Base-by-base conservation (phyloP, 768 basidiomycete genomes). In the Chalciporus sphaerocephalus region DNA sequence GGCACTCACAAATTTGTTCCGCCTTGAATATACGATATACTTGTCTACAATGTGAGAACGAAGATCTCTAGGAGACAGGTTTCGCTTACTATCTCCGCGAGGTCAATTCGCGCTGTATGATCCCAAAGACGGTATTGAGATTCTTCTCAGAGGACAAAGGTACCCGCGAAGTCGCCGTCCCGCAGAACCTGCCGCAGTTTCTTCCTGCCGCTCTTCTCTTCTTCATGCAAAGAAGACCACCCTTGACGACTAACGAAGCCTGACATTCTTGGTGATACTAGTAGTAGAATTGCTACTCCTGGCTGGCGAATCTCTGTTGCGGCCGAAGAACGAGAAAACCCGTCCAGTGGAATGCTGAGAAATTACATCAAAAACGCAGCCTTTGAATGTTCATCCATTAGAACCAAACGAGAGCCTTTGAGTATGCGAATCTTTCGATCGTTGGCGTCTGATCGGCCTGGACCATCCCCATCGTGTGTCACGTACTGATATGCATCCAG, bases 401-500 rank as follows among this genome's bases (percentile, higher is more conserved):
- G 62, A 16, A 68, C 71, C 20, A 82, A 66, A 48, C 58, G 68
- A n/a, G 74, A 71, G 13, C 74, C 73, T 54, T 70, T 72, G 42
- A 81, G 58, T 17, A 76, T 46, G 47, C 76, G 69, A 48, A 74
- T 64, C 54, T 76, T 75, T 48, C 46, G 48, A 56, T 64, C 54
- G 35, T 52, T 55, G 45, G 49, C 57, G 44, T 47, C 52, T 48
- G 60, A 63, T 60, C 50, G 60, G 46, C 55, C 47, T 33, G 33
- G 38, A 45, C 20, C 51, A 27, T 51, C 30, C 18, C 21, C 38
- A 44, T 43, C 42, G 20, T 27, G 50, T 11, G 40, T 46, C 25
- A 57, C 47, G 53, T 71, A 76, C 18, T 55, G 56, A 73, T 81
- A 83, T 12, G 71, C 67, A 56, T 81, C 74, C 36, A 83, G 60